Conservation (phyloP, 2,329 filamentous ascomycete species). For the Cryphonectria naterciae region DNA sequence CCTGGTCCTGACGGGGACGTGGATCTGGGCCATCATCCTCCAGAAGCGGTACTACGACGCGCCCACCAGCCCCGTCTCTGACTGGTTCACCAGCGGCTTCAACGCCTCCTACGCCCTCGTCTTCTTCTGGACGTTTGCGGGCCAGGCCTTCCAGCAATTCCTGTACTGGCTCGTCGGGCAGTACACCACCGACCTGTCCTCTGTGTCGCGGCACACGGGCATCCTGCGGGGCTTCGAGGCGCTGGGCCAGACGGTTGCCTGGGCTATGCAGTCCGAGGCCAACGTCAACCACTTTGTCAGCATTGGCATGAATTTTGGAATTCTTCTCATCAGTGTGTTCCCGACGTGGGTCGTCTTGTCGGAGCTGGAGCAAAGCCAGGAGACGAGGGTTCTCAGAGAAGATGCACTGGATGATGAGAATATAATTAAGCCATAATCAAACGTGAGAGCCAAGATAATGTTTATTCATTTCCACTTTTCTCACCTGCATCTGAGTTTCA, state of each 20-base stretch:
- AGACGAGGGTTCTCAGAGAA: conserved; percentile 27
- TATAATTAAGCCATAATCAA: background rate
- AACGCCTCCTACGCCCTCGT: conserved; percentile 68
- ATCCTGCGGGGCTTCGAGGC: conserved; percentile 39
- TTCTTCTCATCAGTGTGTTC: conserved; percentile 36
- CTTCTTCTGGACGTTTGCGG: conserved; percentile 64
- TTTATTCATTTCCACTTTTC: background rate
- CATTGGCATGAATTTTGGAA: conserved; percentile 39
- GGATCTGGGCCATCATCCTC: conserved; percentile 39
- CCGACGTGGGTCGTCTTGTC: conserved; percentile 40
- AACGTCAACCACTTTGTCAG: conserved; percentile 40
- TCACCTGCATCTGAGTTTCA: background rate
- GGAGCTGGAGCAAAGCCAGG: conserved; percentile 37
- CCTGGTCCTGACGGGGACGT: conserved; percentile 36
- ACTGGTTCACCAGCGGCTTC: conserved; percentile 52
- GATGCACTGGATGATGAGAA: background rate
- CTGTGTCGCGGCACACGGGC: conserved; percentile 38
- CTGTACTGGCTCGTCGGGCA: conserved; percentile 40
- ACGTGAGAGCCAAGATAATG: background rate
- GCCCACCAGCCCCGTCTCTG: conserved; percentile 35
- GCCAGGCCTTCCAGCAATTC: conserved; percentile 41
- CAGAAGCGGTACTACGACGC: conserved; percentile 39
- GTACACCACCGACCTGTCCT: conserved; percentile 38
- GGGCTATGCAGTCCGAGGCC: conserved; percentile 40
- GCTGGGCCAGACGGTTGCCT: conserved; percentile 39